Evolutionary conservation across 2,329 filamentous ascomycete genomes (phyloP).

Genomic region (Xylaria sp.): DNA sequence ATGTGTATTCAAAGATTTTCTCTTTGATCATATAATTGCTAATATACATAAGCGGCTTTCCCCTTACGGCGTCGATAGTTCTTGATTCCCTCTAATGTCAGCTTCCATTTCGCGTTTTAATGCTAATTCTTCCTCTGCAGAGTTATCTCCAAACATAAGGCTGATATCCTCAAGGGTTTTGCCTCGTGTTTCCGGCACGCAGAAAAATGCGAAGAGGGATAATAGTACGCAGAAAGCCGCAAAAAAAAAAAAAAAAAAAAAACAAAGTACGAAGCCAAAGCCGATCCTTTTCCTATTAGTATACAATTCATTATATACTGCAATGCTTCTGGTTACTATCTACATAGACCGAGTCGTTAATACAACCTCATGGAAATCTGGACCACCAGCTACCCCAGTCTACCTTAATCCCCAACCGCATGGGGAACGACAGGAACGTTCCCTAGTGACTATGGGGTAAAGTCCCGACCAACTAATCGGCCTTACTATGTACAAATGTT

Average conservation of each 20-base stretch:
- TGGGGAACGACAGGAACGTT: neutral
- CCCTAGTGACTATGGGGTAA: neutral
- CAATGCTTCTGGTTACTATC: neutral
- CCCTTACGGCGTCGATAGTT: neutral
- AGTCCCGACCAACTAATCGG: no score
- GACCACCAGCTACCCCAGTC: neutral
- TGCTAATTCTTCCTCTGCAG: slow-evolving; percentile 43
- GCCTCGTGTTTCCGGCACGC: slow-evolving; percentile 64
- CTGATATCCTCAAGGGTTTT: slow-evolving; percentile 64
- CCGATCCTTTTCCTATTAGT: neutral
- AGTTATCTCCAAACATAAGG: slow-evolving; percentile 48
- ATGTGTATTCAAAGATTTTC: no score
- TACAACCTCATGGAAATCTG: neutral
- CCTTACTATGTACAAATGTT: neutral
- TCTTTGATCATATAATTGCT: no score
- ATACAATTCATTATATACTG: no score
- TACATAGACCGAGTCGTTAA: neutral
- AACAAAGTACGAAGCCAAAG: no score
- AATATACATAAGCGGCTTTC: no score
- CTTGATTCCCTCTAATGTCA: neutral
- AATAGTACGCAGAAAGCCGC: slow-evolving; percentile 57
- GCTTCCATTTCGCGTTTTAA: neutral
- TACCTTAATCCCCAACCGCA: neutral
- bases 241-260: slow-evolving; percentile 64
- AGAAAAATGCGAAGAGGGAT: slow-evolving; percentile 56